phyloP scores from a whole-genome alignment of 2,329 filamentous ascomycete species.

The Clonostachys solani region DNA sequence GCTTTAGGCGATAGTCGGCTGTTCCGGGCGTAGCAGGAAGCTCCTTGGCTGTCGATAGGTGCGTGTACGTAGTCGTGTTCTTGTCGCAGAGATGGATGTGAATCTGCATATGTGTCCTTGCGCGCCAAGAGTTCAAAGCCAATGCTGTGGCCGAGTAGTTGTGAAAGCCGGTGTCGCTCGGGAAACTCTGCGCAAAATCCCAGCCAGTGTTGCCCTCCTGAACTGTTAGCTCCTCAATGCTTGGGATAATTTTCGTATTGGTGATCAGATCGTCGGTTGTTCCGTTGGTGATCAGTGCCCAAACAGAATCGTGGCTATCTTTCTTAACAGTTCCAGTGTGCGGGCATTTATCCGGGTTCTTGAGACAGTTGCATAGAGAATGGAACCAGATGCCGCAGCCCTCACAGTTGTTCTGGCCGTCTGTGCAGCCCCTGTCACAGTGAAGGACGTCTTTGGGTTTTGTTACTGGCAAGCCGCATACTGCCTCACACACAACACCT shows the following conservation, averaged over 20 bases:
- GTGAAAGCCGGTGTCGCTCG: not conserved
- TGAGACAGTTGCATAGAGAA: slow-evolving; percentile 6
- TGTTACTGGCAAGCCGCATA: too few relatives aligned
- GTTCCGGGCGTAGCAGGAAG: not conserved
- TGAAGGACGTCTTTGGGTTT: too few relatives aligned
- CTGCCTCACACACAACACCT: too few relatives aligned
- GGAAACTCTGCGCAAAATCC: not conserved
- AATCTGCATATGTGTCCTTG: slow-evolving; percentile 6
- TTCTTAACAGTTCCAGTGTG: not conserved
- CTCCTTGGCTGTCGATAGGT: not conserved
- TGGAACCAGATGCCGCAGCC: slow-evolving; percentile 6
- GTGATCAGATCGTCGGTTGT: not conserved
- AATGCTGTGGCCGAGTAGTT: slow-evolving; percentile 3
- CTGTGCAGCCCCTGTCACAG: slow-evolving; percentile 13
- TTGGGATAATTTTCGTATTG: not conserved
- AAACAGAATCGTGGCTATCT: not conserved
- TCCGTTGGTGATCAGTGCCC: not conserved
- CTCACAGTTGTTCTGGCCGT: slow-evolving; percentile 2
- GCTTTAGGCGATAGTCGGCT: not conserved
- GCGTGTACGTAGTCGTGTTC: slow-evolving; percentile 1
- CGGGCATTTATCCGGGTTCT: not conserved
- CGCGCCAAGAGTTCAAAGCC: slow-evolving; percentile 6
- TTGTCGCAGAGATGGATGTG: slow-evolving; percentile 8
- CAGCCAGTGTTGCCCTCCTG: not conserved
- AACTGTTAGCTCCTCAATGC: not conserved